Evolutionary conservation across 495 filamentous ascomycete genomes (phyloP), one percentile per base, ranked within the genome.

Genomic region (Aspergillus sclerotioniger): DNA sequence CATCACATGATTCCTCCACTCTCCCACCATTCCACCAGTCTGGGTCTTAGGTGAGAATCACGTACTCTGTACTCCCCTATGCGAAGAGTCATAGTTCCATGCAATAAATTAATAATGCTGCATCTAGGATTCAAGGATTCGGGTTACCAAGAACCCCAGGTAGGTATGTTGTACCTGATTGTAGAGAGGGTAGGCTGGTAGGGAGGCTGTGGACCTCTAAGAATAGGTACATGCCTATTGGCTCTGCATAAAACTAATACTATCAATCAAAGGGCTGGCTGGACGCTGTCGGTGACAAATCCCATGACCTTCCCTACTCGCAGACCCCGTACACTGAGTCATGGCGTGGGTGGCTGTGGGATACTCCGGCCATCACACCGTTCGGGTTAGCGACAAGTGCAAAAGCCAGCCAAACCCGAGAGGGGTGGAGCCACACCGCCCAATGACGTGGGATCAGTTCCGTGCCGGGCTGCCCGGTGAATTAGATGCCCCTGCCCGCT

Each of bases 291-390:
- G 3, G n/a, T 50, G 19, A 51, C 29, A 35, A 51, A 46, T 57
- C 53, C 51, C 47, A 50, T 50, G 47, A 50, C 51, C 45, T 50
- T 51, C 51, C 37, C 25, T 62, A 62, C 60, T 51, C 60, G 9
- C 25, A n/a, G 45, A 15, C 15, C 41, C 59, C 31, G 60, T 62
- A 62, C 49, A 54, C 57, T 54, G 44, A 54, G 51, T 58, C 60
- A 62, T 62, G 60, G 41, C 54, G 31, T 50, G 47, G 31, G 47
- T 50, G 47, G 28, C 47, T 50, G 47, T 15, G 21, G 21, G 41
- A n/a, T n/a, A n/a, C 25, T 3, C 25, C 25, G 25, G 25, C 25
- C 25, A 25, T 25, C 25, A 25, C 25, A 25, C 25, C 25, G 25
- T 25, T 25, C 25, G 25, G 25, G 25, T 25, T 25, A 25, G 25